Evolutionary conservation across 1,284 basidiomycete genomes (phyloP), one percentile per base, ranked within the genome.

Genomic region (Vanrija sp.): DNA sequence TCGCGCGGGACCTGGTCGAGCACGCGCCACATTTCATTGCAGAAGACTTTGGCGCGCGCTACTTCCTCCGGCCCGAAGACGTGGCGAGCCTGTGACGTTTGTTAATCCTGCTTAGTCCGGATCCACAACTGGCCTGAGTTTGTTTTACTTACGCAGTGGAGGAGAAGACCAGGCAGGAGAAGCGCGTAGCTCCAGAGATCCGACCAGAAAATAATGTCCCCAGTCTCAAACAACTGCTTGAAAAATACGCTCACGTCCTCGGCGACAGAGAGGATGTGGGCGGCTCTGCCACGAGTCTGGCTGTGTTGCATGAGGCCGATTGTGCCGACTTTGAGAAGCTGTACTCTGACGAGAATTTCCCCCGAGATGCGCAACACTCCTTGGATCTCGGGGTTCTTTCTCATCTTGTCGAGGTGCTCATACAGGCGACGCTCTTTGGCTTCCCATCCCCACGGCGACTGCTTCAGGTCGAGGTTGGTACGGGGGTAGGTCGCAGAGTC

Each of bases 191-290:
- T 28, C 38, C 38, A 14, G 9, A 61, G 46, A 40, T 61, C 59
- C 15, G 43, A 52, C 43, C 52, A 55, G 28, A 46, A 57, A 9
- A 61, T 4, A 14, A 57, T 10, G 1, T 57, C 55, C 0, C 46
- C 45, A 5, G 23, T 34, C 2, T 15, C 38, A 7, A 46, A 48
- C 3, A 53, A 16, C 5, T 43, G 49, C 14, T 43, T 29, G 16
- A 61, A 49, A 6, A 49, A 25, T 4, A n/a, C 46, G 5, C 50
- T 38, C 9, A 61, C 44, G 5, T 61, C 59, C 15, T 61, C 59
- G 6, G 46, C 34, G 6, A 45, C 14, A 4, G 25, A 39, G 9
- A 61, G 19, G 19, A 58, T 14, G 49, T 49, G 15, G 42, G 34
- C 34, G 34, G 34, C 34, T 12, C 34, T 34, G 34, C 34, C 34